A percentile compares a stretch with the other conserved stretches of the same genome.
phyloP scores from a whole-genome alignment of 2,329 filamentous ascomycete species.

The Beauveria scarabaeidicola region DNA sequence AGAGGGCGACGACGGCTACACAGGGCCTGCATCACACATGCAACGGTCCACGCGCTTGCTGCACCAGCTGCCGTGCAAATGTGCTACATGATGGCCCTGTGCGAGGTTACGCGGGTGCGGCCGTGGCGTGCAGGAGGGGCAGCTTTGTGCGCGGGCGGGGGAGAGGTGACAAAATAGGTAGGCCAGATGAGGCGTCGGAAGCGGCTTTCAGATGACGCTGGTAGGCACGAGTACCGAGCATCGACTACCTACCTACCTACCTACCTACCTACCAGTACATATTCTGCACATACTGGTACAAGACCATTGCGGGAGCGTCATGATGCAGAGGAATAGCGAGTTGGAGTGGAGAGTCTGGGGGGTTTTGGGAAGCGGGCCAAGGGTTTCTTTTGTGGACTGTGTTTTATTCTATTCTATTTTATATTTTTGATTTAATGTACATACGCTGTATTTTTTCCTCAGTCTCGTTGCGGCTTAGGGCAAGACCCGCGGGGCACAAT shows the following conservation, averaged over 20 bases:
- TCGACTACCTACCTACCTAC: background rate
- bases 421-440: background rate
- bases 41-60: slow-evolving; percentile 7
- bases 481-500: background rate
- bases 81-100: slow-evolving; percentile 3
- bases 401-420: background rate
- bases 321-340: background rate
- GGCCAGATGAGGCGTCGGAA: background rate
- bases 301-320: background rate
- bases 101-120: background rate
- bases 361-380: background rate
- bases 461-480: background rate
- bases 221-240: background rate
- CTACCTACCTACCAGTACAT: too few relatives aligned
- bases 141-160: background rate
- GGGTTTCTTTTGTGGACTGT: background rate
- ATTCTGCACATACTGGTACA: background rate
- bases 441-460: background rate
- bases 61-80: slow-evolving; percentile 1
- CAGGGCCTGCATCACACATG: background rate
- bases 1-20: background rate
- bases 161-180: background rate
- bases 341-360: background rate
- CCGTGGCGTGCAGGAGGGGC: background rate
- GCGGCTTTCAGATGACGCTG: background rate